Conservation (phyloP, 2,329 filamentous ascomycete species). For the Phoma sp. region DNA sequence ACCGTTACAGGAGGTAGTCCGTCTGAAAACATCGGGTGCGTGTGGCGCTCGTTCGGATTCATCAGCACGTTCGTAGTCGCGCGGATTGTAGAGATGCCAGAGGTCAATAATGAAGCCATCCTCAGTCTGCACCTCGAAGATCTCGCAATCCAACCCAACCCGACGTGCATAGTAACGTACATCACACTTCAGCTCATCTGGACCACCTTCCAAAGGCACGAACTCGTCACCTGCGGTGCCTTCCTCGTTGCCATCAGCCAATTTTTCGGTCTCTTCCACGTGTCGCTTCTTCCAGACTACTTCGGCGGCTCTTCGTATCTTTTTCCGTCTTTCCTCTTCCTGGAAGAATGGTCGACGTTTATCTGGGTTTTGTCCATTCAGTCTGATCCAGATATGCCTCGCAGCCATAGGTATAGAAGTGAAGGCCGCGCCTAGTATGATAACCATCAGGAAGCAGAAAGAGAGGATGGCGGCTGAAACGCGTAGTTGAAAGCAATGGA, state of each 20-base stretch:
- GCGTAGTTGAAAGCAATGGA: conserved; percentile 72
- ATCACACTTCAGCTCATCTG: conserved; percentile 79
- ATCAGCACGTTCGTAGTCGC: conserved; percentile 66
- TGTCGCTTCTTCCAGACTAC: conserved; percentile 64
- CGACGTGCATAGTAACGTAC: conserved; percentile 84
- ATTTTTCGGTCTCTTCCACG: conserved; percentile 46
- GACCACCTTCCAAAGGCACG: conserved; percentile 77
- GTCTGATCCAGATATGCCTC: conserved; percentile 57
- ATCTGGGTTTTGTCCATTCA: conserved; percentile 67
- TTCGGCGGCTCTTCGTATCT: conserved; percentile 63
- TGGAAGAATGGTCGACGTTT: conserved; percentile 70
- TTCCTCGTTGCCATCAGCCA: conserved; percentile 49
- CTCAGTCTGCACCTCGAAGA: conserved; percentile 85
- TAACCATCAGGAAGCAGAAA: conserved; percentile 74
- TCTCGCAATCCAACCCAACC: conserved; percentile 85
- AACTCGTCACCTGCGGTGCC: conserved; percentile 61
- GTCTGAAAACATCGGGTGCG: conserved; percentile 68
- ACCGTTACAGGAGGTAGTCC: conserved; percentile 33
- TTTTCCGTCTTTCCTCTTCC: conserved; percentile 70
- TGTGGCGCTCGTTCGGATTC: conserved; percentile 59
- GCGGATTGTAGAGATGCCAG: conserved; percentile 88
- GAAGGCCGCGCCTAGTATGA: conserved; percentile 76
- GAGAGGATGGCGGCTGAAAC: conserved; percentile 77
- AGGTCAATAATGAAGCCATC: conserved; percentile 90
- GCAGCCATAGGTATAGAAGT: conserved; percentile 66